Conservation (phyloP, 495 filamentous ascomycete species). For the Penicillium riverlandense region DNA sequence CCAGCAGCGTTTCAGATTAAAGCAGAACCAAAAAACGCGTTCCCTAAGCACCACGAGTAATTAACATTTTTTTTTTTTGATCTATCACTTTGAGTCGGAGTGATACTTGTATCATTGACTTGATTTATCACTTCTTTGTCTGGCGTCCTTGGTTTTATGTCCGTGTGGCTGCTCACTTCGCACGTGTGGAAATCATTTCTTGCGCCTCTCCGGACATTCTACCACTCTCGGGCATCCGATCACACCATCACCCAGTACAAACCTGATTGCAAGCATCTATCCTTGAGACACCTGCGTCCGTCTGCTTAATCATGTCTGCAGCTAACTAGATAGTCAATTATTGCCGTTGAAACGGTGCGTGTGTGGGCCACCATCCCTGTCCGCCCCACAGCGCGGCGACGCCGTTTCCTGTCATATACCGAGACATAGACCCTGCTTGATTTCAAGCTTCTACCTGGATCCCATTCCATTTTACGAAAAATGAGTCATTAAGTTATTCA, state of each 20-base stretch:
- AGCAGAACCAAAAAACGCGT: not conserved
- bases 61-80: not conserved
- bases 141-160: too few species aligned
- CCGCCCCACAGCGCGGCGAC: too few species aligned
- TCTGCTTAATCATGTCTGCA: too few species aligned
- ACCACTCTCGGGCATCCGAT: constrained; percentile 6
- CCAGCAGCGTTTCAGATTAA: constrained; percentile 11
- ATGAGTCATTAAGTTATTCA: too few species aligned
- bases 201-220: not conserved
- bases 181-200: not conserved
- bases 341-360: too few species aligned
- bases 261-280: not conserved
- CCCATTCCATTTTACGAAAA: too few species aligned
- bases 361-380: too few species aligned
- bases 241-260: constrained; percentile 9
- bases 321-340: too few species aligned
- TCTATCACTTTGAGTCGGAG: not conserved
- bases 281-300: not conserved
- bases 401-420: too few species aligned
- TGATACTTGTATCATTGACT: not conserved
- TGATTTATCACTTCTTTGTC: not conserved
- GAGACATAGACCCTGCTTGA: too few species aligned
- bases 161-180: too few species aligned
- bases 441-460: too few species aligned
- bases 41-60: not conserved